Percentiles rank a stretch among this genome's conserved stretches.
These are phyloP conservation scores for Claviceps cyperi DNA, from an alignment of 2,329 filamentous ascomycete species.

Conservation along the genomic window DNA sequence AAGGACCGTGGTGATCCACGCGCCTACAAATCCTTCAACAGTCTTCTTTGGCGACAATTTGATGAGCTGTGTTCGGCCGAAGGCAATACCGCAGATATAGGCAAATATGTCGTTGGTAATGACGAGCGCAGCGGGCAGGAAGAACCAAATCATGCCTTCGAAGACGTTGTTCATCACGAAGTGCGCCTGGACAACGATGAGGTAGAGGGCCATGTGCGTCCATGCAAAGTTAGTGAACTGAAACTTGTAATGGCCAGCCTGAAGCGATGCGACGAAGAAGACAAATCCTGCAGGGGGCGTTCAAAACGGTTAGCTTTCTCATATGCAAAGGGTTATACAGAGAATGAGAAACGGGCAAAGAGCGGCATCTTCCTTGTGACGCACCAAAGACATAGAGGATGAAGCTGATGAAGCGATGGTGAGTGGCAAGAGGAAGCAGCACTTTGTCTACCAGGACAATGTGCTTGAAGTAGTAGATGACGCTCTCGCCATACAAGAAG, in stretches of 20 bases:
- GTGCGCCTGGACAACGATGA: conserved; percentile 95
- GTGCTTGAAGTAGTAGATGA: conserved; percentile 99
- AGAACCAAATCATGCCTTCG: conserved; percentile 99
- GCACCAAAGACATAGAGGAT: conserved; percentile 92
- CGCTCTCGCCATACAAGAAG: conserved; percentile 94
- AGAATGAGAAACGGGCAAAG: too few relatives aligned
- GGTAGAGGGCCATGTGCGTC: conserved; percentile 97
- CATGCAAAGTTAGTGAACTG: conserved; percentile 99
- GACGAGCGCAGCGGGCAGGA: conserved; percentile 83
- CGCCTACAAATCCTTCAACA: conserved; percentile 90
- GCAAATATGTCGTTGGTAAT: conserved; percentile 99
- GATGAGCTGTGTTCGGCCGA: conserved; percentile 91
- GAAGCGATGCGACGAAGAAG: conserved; percentile 89
- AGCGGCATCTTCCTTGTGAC: conserved; percentile 16
- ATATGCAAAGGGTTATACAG: background rate
- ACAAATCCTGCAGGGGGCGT: conserved; percentile 59
- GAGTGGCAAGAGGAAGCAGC: conserved; percentile 81
- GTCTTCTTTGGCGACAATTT: conserved; percentile 99
- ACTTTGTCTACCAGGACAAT: conserved; percentile 91
- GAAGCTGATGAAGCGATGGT: conserved; percentile 98
- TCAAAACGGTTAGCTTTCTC: background rate
- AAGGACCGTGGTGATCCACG: conserved; percentile 87
- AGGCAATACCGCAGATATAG: conserved; percentile 93
- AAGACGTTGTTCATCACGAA: conserved; percentile 99
- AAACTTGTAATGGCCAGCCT: conserved; percentile 93